phyloP scores from a whole-genome alignment of 805 yeast genomes.

The Komagataella populi region DNA sequence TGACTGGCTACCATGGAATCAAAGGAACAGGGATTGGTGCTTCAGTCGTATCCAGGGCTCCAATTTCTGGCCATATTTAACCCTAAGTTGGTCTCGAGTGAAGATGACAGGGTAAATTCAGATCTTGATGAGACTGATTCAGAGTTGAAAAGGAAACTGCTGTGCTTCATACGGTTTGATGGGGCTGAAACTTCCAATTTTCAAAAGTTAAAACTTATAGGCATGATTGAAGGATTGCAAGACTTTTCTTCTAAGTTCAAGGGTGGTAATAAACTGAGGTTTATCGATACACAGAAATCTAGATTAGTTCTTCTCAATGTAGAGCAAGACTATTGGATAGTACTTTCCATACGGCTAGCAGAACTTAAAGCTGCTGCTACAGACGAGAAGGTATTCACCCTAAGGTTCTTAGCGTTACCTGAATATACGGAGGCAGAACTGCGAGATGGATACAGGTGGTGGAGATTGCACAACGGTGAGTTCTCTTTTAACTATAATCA shows the following conservation, averaged over 20 bases:
- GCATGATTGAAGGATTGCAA: constrained; percentile 2
- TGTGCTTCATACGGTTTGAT: not conserved
- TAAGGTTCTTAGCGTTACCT: constrained; percentile 17
- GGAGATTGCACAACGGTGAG: constrained; percentile 18
- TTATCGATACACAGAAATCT: constrained; percentile 2
- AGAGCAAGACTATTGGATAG: constrained; percentile 1
- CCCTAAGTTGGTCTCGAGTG: not conserved
- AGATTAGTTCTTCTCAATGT: not conserved
- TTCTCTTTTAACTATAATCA: constrained; percentile 7
- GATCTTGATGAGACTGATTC: not conserved
- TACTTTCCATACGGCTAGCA: not conserved
- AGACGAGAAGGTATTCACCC: constrained; percentile 6
- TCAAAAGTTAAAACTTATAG: not conserved
- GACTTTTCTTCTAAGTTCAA: constrained; percentile 1
- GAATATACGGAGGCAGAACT: constrained; percentile 18
- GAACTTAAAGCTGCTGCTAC: constrained; percentile 2
- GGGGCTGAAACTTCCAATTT: not conserved
- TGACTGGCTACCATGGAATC: not conserved
- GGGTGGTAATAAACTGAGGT: not conserved
- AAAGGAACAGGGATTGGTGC: not conserved
- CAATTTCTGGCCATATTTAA: not conserved
- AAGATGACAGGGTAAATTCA: not conserved
- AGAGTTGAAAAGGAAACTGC: not conserved
- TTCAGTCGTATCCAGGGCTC: not conserved
- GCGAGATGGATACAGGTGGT: constrained; percentile 17